phyloP scores from a whole-genome alignment of 176 grass and related monocot genomes.

The Echinochloa phyllopogon region DNA sequence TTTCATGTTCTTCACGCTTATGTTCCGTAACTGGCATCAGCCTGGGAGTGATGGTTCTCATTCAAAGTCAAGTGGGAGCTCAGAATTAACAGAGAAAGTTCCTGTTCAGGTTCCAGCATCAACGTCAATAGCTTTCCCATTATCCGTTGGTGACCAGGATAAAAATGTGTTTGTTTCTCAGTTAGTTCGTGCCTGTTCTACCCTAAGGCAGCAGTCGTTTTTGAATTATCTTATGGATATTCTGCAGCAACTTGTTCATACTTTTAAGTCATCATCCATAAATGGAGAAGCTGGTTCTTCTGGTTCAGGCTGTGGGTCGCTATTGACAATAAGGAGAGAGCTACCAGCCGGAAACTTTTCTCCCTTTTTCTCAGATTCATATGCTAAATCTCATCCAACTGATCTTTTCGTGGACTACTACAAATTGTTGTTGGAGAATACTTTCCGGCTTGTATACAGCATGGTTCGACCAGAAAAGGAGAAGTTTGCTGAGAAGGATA shows the following conservation, averaged over 20 bases:
- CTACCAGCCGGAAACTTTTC: constrained; percentile 95
- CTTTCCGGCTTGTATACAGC: constrained; percentile 94
- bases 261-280: constrained; percentile 79
- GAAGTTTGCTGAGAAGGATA: constrained; percentile 86
- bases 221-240: constrained; percentile 98
- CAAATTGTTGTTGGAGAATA: constrained; percentile 92
- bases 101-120: constrained; percentile 52
- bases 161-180: constrained; percentile 92
- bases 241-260: constrained; percentile 86
- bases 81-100: constrained; percentile 81
- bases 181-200: constrained; percentile 82
- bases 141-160: constrained; percentile 74
- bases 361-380: constrained; percentile 97
- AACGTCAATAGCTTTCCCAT: constrained; percentile 39
- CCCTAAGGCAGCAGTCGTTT: constrained; percentile 85
- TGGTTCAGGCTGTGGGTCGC: constrained; percentile 86
- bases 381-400: constrained; percentile 89
- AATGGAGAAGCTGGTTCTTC: constrained; percentile 66
- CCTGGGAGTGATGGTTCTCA: constrained; percentile 73
- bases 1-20: constrained; percentile 99
- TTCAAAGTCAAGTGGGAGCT: constrained; percentile 61
- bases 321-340: constrained; percentile 86
- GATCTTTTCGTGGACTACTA: constrained; percentile 94
- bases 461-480: constrained; percentile 98
- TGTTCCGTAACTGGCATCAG: constrained; percentile 99